Evolutionary conservation across 306 rosid genomes (phyloP).

Genomic region (Herpetospermum pedunculosum): DNA sequence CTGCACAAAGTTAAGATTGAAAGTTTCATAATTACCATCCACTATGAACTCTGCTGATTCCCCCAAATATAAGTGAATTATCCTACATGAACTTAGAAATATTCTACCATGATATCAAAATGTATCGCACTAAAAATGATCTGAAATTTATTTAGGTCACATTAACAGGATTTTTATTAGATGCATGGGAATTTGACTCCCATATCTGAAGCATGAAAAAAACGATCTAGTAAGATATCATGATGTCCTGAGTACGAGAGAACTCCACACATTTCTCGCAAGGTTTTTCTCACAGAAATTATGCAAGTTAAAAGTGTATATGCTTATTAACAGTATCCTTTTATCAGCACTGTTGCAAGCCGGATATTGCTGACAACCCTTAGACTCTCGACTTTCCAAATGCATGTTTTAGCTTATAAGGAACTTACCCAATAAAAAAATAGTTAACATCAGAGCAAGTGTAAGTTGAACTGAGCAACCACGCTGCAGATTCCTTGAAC

Average conservation of each 20-base stretch:
- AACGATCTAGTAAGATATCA: not conserved
- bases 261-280: not conserved
- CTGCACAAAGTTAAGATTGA: not conserved
- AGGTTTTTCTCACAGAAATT: not conserved
- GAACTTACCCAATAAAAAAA: constrained; percentile 69
- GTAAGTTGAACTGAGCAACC: constrained; percentile 60
- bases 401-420: constrained; percentile 17
- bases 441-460: constrained; percentile 64
- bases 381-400: not conserved
- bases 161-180: not conserved
- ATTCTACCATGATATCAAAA: not conserved
- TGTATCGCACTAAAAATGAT: not conserved
- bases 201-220: not conserved
- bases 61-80: not conserved
- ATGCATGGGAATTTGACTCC: not conserved
- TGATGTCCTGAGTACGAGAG: not conserved
- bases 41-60: not conserved
- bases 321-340: not conserved
- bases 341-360: too few species aligned
- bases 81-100: not conserved
- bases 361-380: too few species aligned
- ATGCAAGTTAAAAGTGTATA: not conserved
- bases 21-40: not conserved
- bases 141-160: not conserved
- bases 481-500: constrained; percentile 33